phyloP scores from a whole-genome alignment of 768 basidiomycete genomes.

The Mycena metata region DNA sequence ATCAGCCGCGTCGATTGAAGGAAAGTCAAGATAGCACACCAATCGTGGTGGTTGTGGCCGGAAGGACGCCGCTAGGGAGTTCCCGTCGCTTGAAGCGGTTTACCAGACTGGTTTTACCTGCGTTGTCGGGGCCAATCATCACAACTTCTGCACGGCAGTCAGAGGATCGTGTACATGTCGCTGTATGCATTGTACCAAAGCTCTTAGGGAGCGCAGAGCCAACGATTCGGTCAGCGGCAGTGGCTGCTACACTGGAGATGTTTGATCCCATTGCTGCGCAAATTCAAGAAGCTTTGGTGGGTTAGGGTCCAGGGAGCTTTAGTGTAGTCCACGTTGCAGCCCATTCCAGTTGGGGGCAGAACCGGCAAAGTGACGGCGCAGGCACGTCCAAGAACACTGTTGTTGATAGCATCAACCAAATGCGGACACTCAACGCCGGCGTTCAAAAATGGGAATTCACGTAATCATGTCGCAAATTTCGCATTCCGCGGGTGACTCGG shows the following conservation, averaged over 20 bases:
- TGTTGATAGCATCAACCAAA: not conserved
- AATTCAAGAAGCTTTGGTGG: too few species aligned
- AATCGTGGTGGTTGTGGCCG: slow-evolving; percentile 46
- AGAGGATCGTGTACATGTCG: too few species aligned
- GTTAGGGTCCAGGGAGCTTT: not conserved
- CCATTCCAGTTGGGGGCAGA: not conserved
- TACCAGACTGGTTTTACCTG: slow-evolving; percentile 46
- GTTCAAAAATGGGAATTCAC: not conserved
- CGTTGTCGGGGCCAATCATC: slow-evolving; percentile 43
- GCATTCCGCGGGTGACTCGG: too few species aligned
- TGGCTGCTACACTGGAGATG: not conserved
- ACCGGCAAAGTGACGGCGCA: not conserved
- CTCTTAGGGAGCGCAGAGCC: not conserved
- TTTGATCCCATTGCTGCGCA: slow-evolving; percentile 1
- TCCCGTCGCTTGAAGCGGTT: slow-evolving; percentile 49
- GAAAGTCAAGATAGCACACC: slow-evolving; percentile 41
- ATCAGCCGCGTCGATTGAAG: not conserved
- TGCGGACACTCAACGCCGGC: slow-evolving; percentile 2
- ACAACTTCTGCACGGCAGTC: not conserved
- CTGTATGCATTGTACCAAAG: not conserved
- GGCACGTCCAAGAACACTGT: not conserved
- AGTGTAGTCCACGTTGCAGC: not conserved
- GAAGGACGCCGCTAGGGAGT: slow-evolving; percentile 33
- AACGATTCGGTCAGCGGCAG: not conserved
- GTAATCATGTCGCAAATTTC: too few species aligned